Evolutionary conservation across 371 early-diverging fungal species (phyloP), one percentile per base, ranked within the genome.

Genomic region (Apophysomyces trapeziformis): DNA sequence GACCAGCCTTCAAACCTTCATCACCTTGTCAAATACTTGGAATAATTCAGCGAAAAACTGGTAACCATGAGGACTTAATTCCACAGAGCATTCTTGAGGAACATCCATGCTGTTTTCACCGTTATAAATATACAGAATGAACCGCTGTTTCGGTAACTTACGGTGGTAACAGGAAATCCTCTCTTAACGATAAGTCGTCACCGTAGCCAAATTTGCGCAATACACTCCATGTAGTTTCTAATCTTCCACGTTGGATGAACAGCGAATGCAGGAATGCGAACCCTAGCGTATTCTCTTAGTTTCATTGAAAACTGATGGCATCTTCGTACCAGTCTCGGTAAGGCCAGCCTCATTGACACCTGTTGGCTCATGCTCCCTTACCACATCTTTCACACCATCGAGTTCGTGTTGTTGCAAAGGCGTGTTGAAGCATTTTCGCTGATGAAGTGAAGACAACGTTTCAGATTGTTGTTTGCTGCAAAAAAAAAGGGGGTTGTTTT

Each of bases 191-290:
- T 39, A 99, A 71, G 64, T 96, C 95, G 69, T 96, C 94, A 35
- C 95, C 96, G 71, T 99, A 98, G 16, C 98, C 98, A 82, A 96
- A 99, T 68, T 90, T 91, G 38, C 97, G 82, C 44, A 99, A 75
- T 3, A 99, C 97, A 21, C 95, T 93, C 99, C 99, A 99, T 9
- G 97, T 96, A 1, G 99, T 99, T 67, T 99, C 99, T 8, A 96
- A 83, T 21, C 98, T 87, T 4, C 99, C 99, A 11, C 95, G 84
- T 83, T 97, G 96, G 58, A 99, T 96, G 75, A 98, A 99, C 26
- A 96, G 86, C 39, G 91, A 90, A 72, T 97, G 96, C 54, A 99
- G 80, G 70, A 91, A 96, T 44, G 96, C 77, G 70, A 99, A 99
- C 5, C 99, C 96, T 74, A 73, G 12, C 18, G 41, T 35, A 5